A percentile compares a stretch with the other conserved stretches of the same genome.
Evolutionary conservation across 768 basidiomycete species (phyloP).

Genomic region (Crucibulum laeve): DNA sequence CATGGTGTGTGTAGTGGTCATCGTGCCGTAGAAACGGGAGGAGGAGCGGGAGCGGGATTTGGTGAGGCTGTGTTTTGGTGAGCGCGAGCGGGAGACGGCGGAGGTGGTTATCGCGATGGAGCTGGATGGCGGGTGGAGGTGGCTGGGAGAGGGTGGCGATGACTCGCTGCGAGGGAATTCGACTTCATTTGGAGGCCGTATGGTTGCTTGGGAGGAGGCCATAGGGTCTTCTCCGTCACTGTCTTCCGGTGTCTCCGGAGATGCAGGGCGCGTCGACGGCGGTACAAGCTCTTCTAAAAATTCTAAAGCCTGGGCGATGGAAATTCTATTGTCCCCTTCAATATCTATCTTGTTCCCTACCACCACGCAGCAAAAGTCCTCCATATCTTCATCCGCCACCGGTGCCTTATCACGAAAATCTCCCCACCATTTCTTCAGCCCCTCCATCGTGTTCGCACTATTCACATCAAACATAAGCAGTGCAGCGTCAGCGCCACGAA

Average conservation of each 20-base stretch:
- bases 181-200: background rate
- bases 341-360: slow-evolving; percentile 82
- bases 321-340: slow-evolving; percentile 35
- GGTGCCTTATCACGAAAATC: slow-evolving; percentile 71
- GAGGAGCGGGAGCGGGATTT: slow-evolving; percentile 44
- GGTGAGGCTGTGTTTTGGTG: slow-evolving; percentile 9
- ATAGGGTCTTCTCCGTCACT: background rate
- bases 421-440: slow-evolving; percentile 71
- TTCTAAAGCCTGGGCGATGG: slow-evolving; percentile 42
- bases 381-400: slow-evolving; percentile 55
- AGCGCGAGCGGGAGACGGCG: slow-evolving; percentile 6
- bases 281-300: slow-evolving; percentile 62
- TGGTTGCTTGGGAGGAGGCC: background rate
- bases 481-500: slow-evolving; percentile 80
- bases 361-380: slow-evolving; percentile 67
- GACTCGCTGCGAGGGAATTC: too few relatives aligned
- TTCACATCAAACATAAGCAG: slow-evolving; percentile 82
- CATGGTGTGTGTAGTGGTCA: slow-evolving; percentile 53
- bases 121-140: slow-evolving; percentile 9
- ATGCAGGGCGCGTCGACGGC: slow-evolving; percentile 12
- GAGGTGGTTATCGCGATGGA: slow-evolving; percentile 22
- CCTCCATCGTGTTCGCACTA: slow-evolving; percentile 51
- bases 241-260: background rate
- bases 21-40: slow-evolving; percentile 39
- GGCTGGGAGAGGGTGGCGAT: background rate